Evolutionary conservation across 2,329 filamentous ascomycete genomes (phyloP).

Genomic region (Aspergillus bombycis): DNA sequence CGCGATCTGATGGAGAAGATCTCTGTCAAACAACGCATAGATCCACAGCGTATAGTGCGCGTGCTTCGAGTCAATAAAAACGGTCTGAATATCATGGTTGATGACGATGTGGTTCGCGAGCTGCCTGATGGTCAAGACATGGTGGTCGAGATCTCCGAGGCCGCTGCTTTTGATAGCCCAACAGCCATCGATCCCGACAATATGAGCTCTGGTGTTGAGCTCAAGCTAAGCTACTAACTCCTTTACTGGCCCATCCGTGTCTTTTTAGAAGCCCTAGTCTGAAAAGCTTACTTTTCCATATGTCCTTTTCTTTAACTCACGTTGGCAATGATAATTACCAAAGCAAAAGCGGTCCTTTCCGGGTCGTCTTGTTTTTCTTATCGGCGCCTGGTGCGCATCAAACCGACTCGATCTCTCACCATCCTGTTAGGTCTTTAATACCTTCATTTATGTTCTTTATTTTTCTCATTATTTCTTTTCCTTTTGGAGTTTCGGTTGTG

Average conservation of each 20-base stretch:
- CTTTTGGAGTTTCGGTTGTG: conserved; percentile 6
- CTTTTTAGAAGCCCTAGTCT: neutral
- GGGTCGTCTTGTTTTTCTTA: neutral
- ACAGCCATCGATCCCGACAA: conserved; percentile 10
- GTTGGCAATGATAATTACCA: neutral
- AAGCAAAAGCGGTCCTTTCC: neutral
- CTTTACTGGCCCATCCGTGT: conserved; percentile 34
- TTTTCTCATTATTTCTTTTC: conserved; percentile 15
- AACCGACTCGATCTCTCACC: conserved; percentile 3
- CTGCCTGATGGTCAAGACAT: conserved; percentile 91
- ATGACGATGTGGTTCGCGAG: conserved; percentile 84
- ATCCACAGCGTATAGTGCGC: conserved; percentile 70
- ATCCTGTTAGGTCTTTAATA: conserved; percentile 2
- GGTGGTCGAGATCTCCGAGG: conserved; percentile 69
- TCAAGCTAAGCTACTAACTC: conserved; percentile 57
- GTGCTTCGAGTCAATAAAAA: conserved; percentile 73
- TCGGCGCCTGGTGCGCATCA: conserved; percentile 26
- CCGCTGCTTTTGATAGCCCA: conserved; percentile 48
- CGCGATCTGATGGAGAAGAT: conserved; percentile 74
- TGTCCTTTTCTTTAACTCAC: conserved; percentile 5
- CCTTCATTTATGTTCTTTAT: conserved; percentile 10
- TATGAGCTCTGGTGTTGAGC: conserved; percentile 43
- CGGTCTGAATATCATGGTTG: conserved; percentile 81
- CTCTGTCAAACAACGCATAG: conserved; percentile 78
- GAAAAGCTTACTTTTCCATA: conserved; percentile 20